Conservation (phyloP, 192 early-diverging fungal genomes). For the Podila horticola region DNA sequence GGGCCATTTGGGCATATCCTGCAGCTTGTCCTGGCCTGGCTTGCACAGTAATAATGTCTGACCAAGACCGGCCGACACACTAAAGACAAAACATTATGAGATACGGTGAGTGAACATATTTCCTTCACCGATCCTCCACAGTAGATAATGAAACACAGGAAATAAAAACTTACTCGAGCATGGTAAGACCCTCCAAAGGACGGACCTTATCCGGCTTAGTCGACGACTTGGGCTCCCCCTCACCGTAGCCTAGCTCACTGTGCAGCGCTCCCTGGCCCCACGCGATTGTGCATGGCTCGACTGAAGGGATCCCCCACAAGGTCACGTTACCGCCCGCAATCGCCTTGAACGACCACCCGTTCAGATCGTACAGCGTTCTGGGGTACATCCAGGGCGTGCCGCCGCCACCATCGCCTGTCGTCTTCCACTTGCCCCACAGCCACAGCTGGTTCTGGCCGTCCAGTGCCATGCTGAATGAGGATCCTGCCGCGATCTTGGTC, state of each 20-base stretch:
- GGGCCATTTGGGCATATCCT: slow-evolving; percentile 62
- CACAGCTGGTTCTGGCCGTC: slow-evolving; percentile 54
- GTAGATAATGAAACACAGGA: too few relatives aligned
- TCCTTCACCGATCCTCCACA: too few relatives aligned
- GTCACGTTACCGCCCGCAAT: slow-evolving; percentile 55
- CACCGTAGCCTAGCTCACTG: slow-evolving; percentile 57
- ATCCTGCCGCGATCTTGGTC: slow-evolving; percentile 54
- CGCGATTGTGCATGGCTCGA: slow-evolving; percentile 52
- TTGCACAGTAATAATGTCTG: slow-evolving; percentile 55
- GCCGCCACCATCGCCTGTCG: slow-evolving; percentile 59
- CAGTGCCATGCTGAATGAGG: slow-evolving; percentile 60
- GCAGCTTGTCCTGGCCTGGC: slow-evolving; percentile 55
- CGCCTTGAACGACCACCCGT: slow-evolving; percentile 55
- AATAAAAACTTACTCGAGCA: slow-evolving; percentile 26
- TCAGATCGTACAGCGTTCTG: slow-evolving; percentile 55
- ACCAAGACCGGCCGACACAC: slow-evolving; percentile 52
- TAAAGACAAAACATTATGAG: neutral
- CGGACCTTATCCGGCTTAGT: slow-evolving; percentile 58
- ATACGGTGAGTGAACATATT: neutral
- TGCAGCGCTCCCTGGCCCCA: slow-evolving; percentile 59
- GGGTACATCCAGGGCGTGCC: slow-evolving; percentile 65
- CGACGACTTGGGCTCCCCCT: slow-evolving; percentile 48
- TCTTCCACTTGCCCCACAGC: slow-evolving; percentile 66
- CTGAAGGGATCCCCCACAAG: slow-evolving; percentile 44
- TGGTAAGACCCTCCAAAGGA: slow-evolving; percentile 53